Percentiles rank a stretch among this genome's conserved stretches.
phyloP scores from a whole-genome alignment of 116 monocot species.

The Phalaenopsis hybrid region DNA sequence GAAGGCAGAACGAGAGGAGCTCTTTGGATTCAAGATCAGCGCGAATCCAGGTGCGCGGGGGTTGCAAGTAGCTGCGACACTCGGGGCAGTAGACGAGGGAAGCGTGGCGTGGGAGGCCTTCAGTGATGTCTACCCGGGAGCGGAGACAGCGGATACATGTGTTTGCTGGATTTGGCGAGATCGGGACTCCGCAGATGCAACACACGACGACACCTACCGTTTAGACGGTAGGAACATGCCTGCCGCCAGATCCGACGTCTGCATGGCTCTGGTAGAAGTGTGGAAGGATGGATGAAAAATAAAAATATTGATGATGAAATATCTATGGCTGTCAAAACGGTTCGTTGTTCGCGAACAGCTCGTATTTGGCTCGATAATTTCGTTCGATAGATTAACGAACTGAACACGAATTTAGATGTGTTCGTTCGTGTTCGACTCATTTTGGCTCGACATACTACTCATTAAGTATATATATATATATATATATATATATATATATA shows the following conservation, averaged over 20 bases:
- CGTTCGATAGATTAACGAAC: too few species aligned
- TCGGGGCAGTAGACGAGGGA: slow-evolving; percentile 69
- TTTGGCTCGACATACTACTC: too few species aligned
- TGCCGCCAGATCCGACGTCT: slow-evolving; percentile 9
- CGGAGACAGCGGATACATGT: slow-evolving; percentile 72
- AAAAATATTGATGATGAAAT: too few species aligned
- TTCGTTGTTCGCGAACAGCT: too few species aligned
- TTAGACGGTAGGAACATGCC: slow-evolving; percentile 60
- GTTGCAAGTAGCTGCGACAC: slow-evolving; percentile 68
- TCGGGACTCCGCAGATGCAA: slow-evolving; percentile 65
- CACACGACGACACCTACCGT: slow-evolving; percentile 60
- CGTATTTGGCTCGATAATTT: too few species aligned
- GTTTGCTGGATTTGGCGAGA: slow-evolving; percentile 69
- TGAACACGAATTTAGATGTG: too few species aligned
- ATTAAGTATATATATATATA: too few species aligned
- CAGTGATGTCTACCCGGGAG: slow-evolving; percentile 61
- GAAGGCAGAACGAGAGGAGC: slow-evolving; percentile 56
- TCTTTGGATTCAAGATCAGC: slow-evolving; percentile 63
- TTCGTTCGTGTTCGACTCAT: too few species aligned
- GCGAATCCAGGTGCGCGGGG: slow-evolving; percentile 60
- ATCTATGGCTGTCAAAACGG: too few species aligned
- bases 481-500: too few species aligned
- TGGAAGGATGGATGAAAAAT: too few species aligned
- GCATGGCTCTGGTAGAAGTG: too few species aligned
- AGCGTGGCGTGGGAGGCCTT: slow-evolving; percentile 58